Percentiles rank a stretch among this genome's conserved stretches.
phyloP scores from a whole-genome alignment of 139 green algal genomes.

The Microglena sp. region DNA sequence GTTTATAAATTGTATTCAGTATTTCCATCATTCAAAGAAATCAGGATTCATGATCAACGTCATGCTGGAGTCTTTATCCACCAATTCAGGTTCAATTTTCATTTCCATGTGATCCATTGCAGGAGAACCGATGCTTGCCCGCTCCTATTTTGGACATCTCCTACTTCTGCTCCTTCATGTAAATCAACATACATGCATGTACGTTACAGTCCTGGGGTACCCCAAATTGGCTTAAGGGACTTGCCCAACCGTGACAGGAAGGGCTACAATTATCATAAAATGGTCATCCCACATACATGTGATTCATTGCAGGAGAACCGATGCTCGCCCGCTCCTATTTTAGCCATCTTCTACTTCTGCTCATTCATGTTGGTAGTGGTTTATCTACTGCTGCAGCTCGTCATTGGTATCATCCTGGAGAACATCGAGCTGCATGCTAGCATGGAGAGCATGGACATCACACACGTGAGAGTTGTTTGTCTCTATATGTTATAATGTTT shows the following conservation, averaged over 20 bases:
- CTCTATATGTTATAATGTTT: not conserved
- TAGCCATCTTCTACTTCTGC: conserved; percentile 18
- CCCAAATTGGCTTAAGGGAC: too few relatives aligned
- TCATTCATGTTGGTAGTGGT: conserved; percentile 21
- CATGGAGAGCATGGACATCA: conserved; percentile 7
- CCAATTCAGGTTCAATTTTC: too few relatives aligned
- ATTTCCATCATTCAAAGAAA: too few relatives aligned
- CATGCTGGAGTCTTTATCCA: too few relatives aligned
- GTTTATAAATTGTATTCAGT: too few relatives aligned
- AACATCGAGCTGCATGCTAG: conserved; percentile 7
- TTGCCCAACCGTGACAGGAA: too few relatives aligned
- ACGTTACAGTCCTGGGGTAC: too few relatives aligned
- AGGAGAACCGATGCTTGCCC: conserved; percentile 14
- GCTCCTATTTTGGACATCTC: conserved; percentile 3
- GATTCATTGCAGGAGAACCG: conserved; percentile 13
- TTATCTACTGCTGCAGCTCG: conserved; percentile 11
- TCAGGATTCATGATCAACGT: too few relatives aligned
- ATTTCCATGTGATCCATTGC: too few relatives aligned
- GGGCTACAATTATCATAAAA: too few relatives aligned
- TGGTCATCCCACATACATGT: too few relatives aligned
- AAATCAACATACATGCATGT: too few relatives aligned
- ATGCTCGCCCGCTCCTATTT: conserved; percentile 9
- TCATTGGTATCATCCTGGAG: conserved; percentile 18
- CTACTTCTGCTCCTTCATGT: conserved; percentile 26
- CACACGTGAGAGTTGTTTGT: not conserved